Base-by-base conservation (phyloP, 192 early-diverging fungal genomes). In the Coemansia sp. region DNA sequence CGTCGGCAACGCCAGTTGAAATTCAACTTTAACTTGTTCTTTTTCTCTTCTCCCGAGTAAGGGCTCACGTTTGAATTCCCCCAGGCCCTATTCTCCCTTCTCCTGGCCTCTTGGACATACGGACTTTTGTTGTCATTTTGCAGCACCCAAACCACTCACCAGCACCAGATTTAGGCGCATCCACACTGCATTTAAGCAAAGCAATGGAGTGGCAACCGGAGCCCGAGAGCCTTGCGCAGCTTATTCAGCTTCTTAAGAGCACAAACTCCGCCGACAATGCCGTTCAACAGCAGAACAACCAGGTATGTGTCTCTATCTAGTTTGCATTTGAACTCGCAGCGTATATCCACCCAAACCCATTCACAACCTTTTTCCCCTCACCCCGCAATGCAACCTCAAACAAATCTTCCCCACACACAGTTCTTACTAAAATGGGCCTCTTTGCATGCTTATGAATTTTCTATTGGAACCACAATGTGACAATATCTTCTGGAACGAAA, bases 151-250 rank as follows among this genome's bases (percentile, higher is more conserved):
- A 41, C 54, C 28, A 53, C 27, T 44, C 26, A 64, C n/a, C 48
- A 28, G 16, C 38, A 44, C 4, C 38, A 16, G 38, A 4, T 44
- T 44, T 16, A 44, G 38, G 38, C 38, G 12, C 38, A 44, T 44
- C 14, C 38, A 3, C 9, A 3, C 38, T 38, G 34, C 34, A 38
- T 38, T 12, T 12, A 9, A 38, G 34, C 34, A 44, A 44, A 23
- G 38, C 21, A 62, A 82, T 82, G 79, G 79, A 82, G 68, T 93
- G 92, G 92, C 84, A 85, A 80, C 92, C 92, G 48, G 85, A 90
- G 74, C 87, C 84, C 49, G 86, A 90, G 73, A 88, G 89, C 73
- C 85, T 93, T 53, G 78, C 74, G 62, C 85, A 92, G 82, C 85
- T 93, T 56, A 81, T 87, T 55, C 85, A 89, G 73, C 85, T 93